phyloP scores from a whole-genome alignment of 345 rosid genomes.

The Populus davidiana region DNA sequence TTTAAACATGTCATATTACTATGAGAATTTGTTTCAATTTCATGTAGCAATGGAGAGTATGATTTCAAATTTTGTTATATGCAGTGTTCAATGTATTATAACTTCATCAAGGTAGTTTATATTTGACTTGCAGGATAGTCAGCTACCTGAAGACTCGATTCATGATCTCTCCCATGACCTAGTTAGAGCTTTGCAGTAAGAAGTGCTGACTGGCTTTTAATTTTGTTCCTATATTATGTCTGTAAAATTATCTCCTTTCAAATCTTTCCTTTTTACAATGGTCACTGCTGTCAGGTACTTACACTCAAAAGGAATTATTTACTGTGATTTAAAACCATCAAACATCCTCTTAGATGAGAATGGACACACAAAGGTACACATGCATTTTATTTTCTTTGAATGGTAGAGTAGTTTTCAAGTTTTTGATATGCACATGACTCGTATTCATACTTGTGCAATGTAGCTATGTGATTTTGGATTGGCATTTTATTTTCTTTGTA shows the following conservation, averaged over 20 bases:
- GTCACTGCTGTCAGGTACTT: constrained; percentile 46
- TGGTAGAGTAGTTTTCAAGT: constrained; percentile 10
- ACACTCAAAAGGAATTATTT: constrained; percentile 88
- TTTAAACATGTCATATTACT: background rate
- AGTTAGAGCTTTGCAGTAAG: constrained; percentile 84
- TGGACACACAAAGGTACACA: constrained; percentile 73
- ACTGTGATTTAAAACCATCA: constrained; percentile 95
- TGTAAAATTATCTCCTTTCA: background rate
- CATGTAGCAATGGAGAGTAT: background rate
- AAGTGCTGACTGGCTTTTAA: constrained; percentile 10
- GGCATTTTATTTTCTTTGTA: constrained; percentile 4
- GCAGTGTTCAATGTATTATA: background rate
- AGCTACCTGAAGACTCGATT: constrained; percentile 88
- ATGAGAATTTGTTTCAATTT: background rate
- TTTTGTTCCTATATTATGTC: constrained; percentile 9
- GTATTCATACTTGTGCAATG: background rate
- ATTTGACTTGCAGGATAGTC: constrained; percentile 60
- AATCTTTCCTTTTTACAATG: constrained; percentile 5
- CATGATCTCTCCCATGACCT: constrained; percentile 73
- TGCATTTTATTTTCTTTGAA: constrained; percentile 5
- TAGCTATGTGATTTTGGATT: too few species aligned
- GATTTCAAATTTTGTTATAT: background rate
- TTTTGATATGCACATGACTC: constrained; percentile 8
- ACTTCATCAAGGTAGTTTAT: constrained; percentile 7
- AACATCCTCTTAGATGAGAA: constrained; percentile 91